Evolutionary conservation across 352 stramenopile genomes (phyloP).

Genomic region (Phytophthora litchii): DNA sequence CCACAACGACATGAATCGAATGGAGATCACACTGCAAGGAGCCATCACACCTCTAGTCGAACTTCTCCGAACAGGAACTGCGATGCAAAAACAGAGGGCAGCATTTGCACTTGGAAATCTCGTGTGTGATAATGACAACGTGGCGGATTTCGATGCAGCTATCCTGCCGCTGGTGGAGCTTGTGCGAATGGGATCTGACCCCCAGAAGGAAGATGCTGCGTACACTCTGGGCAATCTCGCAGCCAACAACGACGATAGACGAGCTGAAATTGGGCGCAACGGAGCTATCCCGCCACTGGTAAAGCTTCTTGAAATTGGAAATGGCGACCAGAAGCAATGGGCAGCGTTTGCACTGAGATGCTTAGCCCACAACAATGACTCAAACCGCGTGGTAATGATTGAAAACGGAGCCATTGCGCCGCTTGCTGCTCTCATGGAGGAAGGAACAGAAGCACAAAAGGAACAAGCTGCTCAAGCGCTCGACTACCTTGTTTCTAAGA

Average conservation of each 20-base stretch:
- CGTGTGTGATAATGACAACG: constrained; percentile 15
- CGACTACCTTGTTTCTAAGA: background rate
- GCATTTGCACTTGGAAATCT: constrained; percentile 26
- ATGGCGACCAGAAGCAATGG: constrained; percentile 13
- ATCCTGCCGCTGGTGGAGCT: constrained; percentile 30
- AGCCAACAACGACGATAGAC: constrained; percentile 7
- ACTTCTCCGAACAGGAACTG: constrained; percentile 15
- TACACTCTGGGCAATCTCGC: constrained; percentile 22
- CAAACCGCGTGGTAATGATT: constrained; percentile 1
- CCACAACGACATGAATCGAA: constrained; percentile 24
- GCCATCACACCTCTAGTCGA: constrained; percentile 16
- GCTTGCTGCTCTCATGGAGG: constrained; percentile 3
- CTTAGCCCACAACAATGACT: constrained; percentile 6
- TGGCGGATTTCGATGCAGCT: constrained; percentile 11
- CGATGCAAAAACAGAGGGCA: constrained; percentile 23
- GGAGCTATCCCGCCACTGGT: constrained; percentile 25
- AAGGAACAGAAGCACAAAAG: constrained; percentile 3
- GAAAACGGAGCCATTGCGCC: constrained; percentile 4
- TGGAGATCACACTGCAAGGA: constrained; percentile 15
- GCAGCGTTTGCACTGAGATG: constrained; percentile 7
- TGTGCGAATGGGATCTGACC: constrained; percentile 14
- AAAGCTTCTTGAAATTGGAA: background rate
- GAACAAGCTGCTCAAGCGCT: constrained; percentile 4
- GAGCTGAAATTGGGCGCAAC: constrained; percentile 20
- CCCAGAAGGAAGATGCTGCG: constrained; percentile 26